Conservation (phyloP, 306 rosid genomes). For the Carpinus fangiana region DNA sequence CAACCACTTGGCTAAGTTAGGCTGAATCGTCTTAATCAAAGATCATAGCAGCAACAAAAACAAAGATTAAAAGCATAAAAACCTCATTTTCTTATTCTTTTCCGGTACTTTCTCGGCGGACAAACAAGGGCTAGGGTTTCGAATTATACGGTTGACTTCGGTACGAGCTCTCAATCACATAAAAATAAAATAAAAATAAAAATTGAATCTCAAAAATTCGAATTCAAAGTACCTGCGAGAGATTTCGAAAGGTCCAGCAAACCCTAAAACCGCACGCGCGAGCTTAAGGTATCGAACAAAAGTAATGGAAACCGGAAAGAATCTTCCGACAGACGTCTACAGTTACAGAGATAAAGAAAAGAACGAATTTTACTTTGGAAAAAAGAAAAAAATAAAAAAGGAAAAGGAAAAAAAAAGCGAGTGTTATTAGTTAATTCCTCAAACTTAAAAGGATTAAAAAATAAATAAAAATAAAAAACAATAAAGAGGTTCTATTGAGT, state of each 20-base stretch:
- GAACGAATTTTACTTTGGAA: constrained; percentile 40
- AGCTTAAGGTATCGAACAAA: constrained; percentile 23
- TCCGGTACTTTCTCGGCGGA: constrained; percentile 2
- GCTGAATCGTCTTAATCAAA: neutral
- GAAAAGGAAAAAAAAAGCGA: neutral
- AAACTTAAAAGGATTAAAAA: neutral
- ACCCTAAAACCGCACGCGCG: constrained; percentile 16
- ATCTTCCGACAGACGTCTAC: constrained; percentile 58
- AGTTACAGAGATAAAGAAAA: constrained; percentile 24
- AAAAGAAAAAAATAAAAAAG: neutral
- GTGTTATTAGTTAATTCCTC: constrained; percentile 11
- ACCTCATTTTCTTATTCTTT: too few species aligned
- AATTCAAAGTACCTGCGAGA: constrained; percentile 25
- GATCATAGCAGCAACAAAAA: neutral
- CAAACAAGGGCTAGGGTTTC: constrained; percentile 25
- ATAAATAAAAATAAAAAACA: neutral
- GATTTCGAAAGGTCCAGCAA: constrained; percentile 14
- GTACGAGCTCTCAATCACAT: neutral
- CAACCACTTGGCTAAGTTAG: constrained; percentile 1
- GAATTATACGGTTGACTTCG: neutral
- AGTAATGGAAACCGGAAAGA: constrained; percentile 31
- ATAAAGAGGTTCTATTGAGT: neutral
- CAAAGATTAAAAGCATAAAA: neutral
- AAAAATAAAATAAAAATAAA: neutral
- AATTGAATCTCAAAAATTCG: constrained; percentile 2